phyloP scores from a whole-genome alignment of 2,329 filamentous ascomycete genomes.

The Talaromyces sp. region DNA sequence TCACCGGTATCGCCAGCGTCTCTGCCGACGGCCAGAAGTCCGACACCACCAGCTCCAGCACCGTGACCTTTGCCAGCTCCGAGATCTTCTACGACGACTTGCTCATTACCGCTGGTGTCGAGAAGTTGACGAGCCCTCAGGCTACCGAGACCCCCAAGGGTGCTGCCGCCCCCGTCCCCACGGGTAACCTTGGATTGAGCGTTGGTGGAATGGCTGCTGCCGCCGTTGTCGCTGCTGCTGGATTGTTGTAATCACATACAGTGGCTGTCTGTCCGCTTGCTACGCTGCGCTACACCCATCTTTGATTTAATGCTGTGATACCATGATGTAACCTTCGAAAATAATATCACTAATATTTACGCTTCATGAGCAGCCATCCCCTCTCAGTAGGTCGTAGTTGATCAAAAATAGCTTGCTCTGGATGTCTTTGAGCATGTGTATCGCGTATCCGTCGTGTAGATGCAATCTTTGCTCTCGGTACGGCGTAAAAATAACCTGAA shows the following conservation, averaged over 20 bases:
- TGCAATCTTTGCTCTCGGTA: too few relatives aligned
- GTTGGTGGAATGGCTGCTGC: slow-evolving; percentile 6
- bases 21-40: background rate
- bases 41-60: background rate
- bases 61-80: background rate
- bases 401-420: background rate
- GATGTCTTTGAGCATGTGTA: background rate
- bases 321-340: background rate
- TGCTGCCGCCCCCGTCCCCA: background rate
- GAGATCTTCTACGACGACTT: background rate
- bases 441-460: background rate
- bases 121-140: background rate
- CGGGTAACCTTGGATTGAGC: background rate
- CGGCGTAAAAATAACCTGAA: too few relatives aligned
- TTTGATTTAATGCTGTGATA: slow-evolving; percentile 3
- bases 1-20: background rate
- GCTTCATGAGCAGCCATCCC: background rate
- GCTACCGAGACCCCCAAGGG: slow-evolving; percentile 4
- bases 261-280: background rate
- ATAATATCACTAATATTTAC: background rate
- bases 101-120: slow-evolving; percentile 1
- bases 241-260: background rate
- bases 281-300: background rate
- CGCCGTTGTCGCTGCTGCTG: slow-evolving; percentile 7
- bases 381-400: background rate